Percentiles rank a stretch among this genome's conserved stretches.
Conservation (phyloP, 164 flowering plant genomes). For the Magnolia kwangsiensis region DNA sequence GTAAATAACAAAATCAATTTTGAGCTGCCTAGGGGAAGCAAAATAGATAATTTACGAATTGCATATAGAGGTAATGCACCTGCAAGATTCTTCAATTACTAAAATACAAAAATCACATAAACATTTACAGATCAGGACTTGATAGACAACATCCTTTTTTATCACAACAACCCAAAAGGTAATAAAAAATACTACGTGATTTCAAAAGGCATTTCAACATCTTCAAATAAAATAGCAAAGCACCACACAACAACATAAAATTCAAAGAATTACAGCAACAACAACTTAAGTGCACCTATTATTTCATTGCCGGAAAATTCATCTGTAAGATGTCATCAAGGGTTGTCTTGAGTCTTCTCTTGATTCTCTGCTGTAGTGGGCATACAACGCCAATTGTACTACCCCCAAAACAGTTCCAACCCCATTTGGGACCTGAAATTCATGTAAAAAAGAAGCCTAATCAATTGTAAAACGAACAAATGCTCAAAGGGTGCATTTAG, state of each 20-base stretch:
- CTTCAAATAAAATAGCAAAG: not conserved
- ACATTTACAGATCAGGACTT: no score
- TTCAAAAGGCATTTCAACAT: not conserved
- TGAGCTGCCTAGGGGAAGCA: not conserved
- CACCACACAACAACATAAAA: not conserved
- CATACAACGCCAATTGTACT: conserved; percentile 57
- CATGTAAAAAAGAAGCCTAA: not conserved
- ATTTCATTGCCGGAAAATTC: not conserved
- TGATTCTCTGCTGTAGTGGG: conserved; percentile 40
- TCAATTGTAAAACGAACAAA: not conserved
- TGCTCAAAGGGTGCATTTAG: not conserved
- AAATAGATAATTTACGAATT: not conserved
- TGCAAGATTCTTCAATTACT: not conserved
- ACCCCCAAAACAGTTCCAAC: conserved; percentile 71
- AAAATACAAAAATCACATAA: no score
- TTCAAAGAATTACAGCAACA: not conserved
- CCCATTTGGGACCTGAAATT: conserved; percentile 85
- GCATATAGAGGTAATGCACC: not conserved
- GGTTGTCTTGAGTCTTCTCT: conserved; percentile 46
- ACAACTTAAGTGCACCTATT: not conserved
- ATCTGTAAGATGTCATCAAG: conserved; percentile 48
- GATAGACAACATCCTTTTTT: not conserved
- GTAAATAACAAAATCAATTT: no score
- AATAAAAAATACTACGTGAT: not conserved
- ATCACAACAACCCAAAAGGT: not conserved